Conservation (phyloP, 108 stramenopile genomes). For the Skeletonema costatum region DNA sequence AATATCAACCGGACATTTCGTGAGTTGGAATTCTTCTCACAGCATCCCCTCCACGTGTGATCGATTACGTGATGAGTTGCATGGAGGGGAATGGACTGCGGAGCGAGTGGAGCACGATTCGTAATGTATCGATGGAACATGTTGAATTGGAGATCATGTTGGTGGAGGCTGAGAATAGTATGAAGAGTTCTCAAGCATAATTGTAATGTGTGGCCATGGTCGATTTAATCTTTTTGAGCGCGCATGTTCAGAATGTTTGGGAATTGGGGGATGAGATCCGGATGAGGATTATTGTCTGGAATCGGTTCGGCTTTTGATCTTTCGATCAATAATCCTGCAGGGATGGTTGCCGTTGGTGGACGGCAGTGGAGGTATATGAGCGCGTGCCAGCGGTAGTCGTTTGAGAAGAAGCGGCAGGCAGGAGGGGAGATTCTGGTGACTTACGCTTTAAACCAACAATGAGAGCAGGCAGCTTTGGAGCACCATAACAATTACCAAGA, state of each 20-base stretch:
- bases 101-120: conserved; percentile 84
- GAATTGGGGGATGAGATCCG: conserved; percentile 91
- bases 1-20: conserved; percentile 84
- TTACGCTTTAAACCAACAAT: conserved; percentile 87
- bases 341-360: conserved; percentile 91
- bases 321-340: conserved; percentile 82
- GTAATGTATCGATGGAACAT: conserved; percentile 81
- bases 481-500: conserved; percentile 84
- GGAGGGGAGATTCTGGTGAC: conserved; percentile 33
- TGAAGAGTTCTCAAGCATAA: conserved; percentile 59
- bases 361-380: conserved; percentile 89
- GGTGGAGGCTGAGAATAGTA: conserved; percentile 87
- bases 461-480: conserved; percentile 82
- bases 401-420: conserved; percentile 65
- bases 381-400: conserved; percentile 73
- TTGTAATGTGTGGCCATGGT: conserved; percentile 71
- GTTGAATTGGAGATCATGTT: conserved; percentile 88
- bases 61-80: conserved; percentile 82
- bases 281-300: conserved; percentile 74
- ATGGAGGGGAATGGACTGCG: conserved; percentile 81
- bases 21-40: conserved; percentile 85
- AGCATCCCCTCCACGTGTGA: conserved; percentile 87
- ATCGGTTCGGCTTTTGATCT: conserved; percentile 86
- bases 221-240: conserved; percentile 78
- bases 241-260: conserved; percentile 92